These are phyloP conservation scores for Peniophora sp. DNA, from an alignment of 1,284 basidiomycete genomes.

Conservation along the genomic window DNA sequence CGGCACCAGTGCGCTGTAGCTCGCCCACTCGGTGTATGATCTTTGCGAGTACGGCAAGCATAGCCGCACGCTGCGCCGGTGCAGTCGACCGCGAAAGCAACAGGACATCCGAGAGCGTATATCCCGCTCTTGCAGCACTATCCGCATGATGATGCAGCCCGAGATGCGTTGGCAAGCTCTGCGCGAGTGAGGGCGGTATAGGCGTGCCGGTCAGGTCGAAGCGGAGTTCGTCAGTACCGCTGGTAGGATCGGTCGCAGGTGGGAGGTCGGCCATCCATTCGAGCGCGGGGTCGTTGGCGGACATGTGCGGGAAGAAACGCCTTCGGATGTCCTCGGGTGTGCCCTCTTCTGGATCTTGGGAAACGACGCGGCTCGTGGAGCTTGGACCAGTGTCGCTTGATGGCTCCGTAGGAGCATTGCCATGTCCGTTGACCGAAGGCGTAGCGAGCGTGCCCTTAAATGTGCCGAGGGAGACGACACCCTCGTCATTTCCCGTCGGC, in stretches of 20 bases:
- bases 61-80: slow-evolving; percentile 75
- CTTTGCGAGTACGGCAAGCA: slow-evolving; percentile 68
- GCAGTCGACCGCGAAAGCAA: slow-evolving; percentile 77
- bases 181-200: slow-evolving; percentile 44
- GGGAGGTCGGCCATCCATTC: slow-evolving; percentile 57
- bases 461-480: slow-evolving; percentile 45
- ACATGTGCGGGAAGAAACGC: slow-evolving; percentile 75
- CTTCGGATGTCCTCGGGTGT: slow-evolving; percentile 77
- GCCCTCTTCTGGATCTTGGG: slow-evolving; percentile 51
- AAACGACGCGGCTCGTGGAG: background rate
- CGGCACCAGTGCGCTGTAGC: slow-evolving; percentile 15
- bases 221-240: slow-evolving; percentile 32
- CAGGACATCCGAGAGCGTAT: slow-evolving; percentile 85
- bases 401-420: background rate
- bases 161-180: slow-evolving; percentile 66
- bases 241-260: slow-evolving; percentile 17
- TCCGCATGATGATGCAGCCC: slow-evolving; percentile 91
- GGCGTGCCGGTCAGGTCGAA: slow-evolving; percentile 72
- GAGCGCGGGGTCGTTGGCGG: slow-evolving; percentile 61
- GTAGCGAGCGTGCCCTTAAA: slow-evolving; percentile 23
- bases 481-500: slow-evolving; percentile 33
- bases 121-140: slow-evolving; percentile 65
- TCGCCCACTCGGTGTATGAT: slow-evolving; percentile 39
- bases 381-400: background rate
- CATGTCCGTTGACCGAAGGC: background rate